Evolutionary conservation across 2,329 filamentous ascomycete species (phyloP), one percentile per base, ranked within the genome.

Genomic region (Colletotrichum scovillei): DNA sequence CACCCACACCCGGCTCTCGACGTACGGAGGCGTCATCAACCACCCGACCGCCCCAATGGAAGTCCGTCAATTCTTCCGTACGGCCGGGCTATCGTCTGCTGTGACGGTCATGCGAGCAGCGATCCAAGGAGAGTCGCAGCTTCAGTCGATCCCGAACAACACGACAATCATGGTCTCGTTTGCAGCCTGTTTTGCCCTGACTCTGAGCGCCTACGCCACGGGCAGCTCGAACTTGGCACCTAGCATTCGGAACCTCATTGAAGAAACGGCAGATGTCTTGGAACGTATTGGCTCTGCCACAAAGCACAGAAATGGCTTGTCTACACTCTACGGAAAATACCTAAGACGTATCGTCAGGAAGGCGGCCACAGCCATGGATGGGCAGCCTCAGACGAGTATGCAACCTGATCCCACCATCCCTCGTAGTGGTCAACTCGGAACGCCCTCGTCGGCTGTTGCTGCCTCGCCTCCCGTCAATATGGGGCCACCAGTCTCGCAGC

Each of bases 151-250:
- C 92, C 92, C 92, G 0, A 94, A 94, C 80, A 94, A 94, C 76
- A 94, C 92, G 0, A 89, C 92, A 68, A 93, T 94, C 75, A 94
- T 94, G 93, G 93, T 94, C 14, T 93, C 92, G 1, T 94, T 94
- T 75, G 92, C 92, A 0, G 91, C 91, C 5, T 93, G 91, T 76
- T 93, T 92, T 74, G 91, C 91, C 0, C 81, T 93, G n/a, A 88
- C 89, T 11, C 85, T 93, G 5, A 92, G 90, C 75, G 87, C 89
- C 0, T 89, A 90, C 60, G 86, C 89, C 3, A 85, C 87, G 0
- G 89, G 87, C 32, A 87, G 86, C 69, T 91, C 88, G 0, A 88
- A 87, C 64, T 80, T 93, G 0, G 90, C 90, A 0, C 90, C 91
- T 0, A 92, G 91, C 75, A 89, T 93, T 16, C 83, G 91, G 58